A percentile compares a stretch with the other conserved stretches of the same genome.
Conservation (phyloP, 139 green algal genomes). For the Dunaliella primolecta region DNA sequence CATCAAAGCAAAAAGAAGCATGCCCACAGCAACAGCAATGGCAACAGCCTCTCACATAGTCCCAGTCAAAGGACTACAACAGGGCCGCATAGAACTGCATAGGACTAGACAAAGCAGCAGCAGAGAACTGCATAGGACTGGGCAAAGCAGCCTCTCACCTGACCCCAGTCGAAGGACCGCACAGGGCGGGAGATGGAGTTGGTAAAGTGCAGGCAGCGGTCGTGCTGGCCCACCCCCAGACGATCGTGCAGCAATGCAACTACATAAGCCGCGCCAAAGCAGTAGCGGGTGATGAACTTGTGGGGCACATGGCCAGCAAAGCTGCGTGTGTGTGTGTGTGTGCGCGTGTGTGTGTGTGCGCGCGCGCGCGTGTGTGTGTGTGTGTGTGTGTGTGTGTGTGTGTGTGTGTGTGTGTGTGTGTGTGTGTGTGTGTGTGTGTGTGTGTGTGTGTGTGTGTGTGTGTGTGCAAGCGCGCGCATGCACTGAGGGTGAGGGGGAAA, state of each 20-base stretch:
- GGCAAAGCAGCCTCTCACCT: no score
- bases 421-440: no score
- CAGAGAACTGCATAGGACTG: no score
- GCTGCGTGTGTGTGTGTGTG: neutral
- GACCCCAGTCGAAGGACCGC: neutral
- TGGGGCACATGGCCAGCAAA: constrained; percentile 34
- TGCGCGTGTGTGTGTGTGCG: neutral
- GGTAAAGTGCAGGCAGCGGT: constrained; percentile 34
- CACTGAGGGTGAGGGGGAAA: no score
- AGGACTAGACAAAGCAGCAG: no score
- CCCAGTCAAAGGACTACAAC: no score
- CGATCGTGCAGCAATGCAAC: constrained; percentile 46
- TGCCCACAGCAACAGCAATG: no score
- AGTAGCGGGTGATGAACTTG: constrained; percentile 50
- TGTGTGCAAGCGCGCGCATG: no score
- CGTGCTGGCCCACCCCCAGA: constrained; percentile 35
- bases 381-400: neutral
- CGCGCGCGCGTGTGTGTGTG: neutral
- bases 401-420: neutral
- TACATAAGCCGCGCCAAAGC: constrained; percentile 51
- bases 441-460: no score
- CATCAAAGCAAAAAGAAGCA: no score
- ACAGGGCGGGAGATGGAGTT: constrained; percentile 33
- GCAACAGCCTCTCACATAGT: no score
- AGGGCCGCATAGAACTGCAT: no score